Evolutionary conservation across 768 basidiomycete species (phyloP), one percentile per base, ranked within the genome.

Genomic region (Russula foetens): DNA sequence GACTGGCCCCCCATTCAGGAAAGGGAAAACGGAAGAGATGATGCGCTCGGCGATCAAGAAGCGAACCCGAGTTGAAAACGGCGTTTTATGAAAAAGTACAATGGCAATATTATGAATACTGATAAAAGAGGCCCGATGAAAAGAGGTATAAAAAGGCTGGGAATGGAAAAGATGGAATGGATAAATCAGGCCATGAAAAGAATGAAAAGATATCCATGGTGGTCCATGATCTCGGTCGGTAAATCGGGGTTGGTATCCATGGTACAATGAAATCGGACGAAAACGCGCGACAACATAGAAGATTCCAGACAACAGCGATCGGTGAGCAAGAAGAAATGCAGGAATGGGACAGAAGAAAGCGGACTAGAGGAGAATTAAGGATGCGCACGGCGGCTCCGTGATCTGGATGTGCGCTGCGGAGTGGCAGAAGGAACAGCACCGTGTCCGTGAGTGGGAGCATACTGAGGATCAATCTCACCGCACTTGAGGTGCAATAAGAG

Each of bases 401-500:
- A 80, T 70, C 84, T 85, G 41, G 81, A 77, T 48, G 69, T 72
- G 55, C 82, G 78, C 0, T 80, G 78, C 23, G 75, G 71, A 3
- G 80, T 74, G 19, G 79, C 70, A 35, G 81, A 79, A 12, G 59
- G 58, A 14, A 66, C 65, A n/a, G 88, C 85, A 38, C 86, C 90
- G 24, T 86, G 79, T 8, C 92, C 92, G 70, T 95, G 92, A 15
- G 76, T 73, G 26, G 93, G 93, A 33, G 80, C 75, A 70, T 91
- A 96, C 61, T 85, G 81, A 4, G 80, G 76, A 70, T 96, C 93
- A n/a, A 89, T 74, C 63, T 83, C 83, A 56, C 77, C 75, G 67
- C 90, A 90, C 63, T 82, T 84, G 62, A 94, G 84, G 71, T 95
- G 82, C 24, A 90, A 74, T 9, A 96, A 76, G 31, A 97, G 77